Percentiles rank a stretch among this genome's conserved stretches.
These are phyloP conservation scores for Plasmodium ovale DNA, from an alignment of 169 alveolate species.

Conservation along the genomic window DNA sequence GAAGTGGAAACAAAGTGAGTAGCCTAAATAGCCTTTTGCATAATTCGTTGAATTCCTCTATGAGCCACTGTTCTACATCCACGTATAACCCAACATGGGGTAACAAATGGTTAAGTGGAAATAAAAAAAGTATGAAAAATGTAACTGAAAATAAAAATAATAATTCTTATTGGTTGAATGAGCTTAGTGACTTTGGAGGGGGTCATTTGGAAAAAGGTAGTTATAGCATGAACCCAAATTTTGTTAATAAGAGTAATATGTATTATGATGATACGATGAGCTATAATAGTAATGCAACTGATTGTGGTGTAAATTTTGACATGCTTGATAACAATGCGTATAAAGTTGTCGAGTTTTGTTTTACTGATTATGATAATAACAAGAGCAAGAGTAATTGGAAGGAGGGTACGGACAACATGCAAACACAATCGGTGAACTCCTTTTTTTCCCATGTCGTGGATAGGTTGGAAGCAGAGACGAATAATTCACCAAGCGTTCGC, in stretches of 20 bases:
- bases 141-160: slow-evolving; percentile 24
- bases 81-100: slow-evolving; percentile 30
- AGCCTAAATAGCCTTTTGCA: slow-evolving; percentile 33
- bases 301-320: slow-evolving; percentile 63
- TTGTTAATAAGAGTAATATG: slow-evolving; percentile 5
- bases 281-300: slow-evolving; percentile 59
- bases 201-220: slow-evolving; percentile 7
- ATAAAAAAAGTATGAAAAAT: slow-evolving; percentile 31
- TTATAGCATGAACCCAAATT: background rate
- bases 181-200: slow-evolving; percentile 21
- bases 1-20: background rate
- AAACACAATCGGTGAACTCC: background rate
- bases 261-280: slow-evolving; percentile 58
- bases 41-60: slow-evolving; percentile 29
- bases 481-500: background rate
- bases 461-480: background rate
- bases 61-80: slow-evolving; percentile 26
- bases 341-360: slow-evolving; percentile 67
- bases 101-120: slow-evolving; percentile 8
- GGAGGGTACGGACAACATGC: background rate
- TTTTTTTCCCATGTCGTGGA: background rate
- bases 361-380: slow-evolving; percentile 68
- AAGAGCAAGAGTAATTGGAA: slow-evolving; percentile 27
- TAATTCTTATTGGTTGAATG: slow-evolving; percentile 39
- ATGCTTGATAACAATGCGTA: slow-evolving; percentile 57